Conservation (phyloP, 768 basidiomycete genomes). For the Lactarius tabidus region DNA sequence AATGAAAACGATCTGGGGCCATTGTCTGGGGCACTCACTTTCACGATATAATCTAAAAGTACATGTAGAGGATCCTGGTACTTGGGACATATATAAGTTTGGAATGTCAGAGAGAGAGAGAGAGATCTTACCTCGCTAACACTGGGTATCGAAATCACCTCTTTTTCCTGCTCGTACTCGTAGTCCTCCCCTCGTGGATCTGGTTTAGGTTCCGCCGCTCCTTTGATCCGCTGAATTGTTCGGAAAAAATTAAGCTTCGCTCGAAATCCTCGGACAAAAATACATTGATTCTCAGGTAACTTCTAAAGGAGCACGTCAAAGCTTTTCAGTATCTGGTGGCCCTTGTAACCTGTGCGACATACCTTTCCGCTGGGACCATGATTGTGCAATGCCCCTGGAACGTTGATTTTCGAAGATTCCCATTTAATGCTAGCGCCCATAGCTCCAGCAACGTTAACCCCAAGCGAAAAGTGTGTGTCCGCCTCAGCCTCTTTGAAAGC, state of each 20-base stretch:
- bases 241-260: not conserved
- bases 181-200: not conserved
- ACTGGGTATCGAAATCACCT: not conserved
- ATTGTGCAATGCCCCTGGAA: not conserved
- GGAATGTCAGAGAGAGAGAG: not conserved
- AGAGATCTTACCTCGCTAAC: not conserved
- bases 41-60: not conserved
- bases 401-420: not conserved
- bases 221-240: not conserved
- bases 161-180: not conserved
- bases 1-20: not conserved
- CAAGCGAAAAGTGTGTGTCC: not conserved
- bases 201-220: not conserved
- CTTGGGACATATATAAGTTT: not conserved
- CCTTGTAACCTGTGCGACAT: not conserved
- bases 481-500: not conserved
- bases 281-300: not conserved
- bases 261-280: not conserved
- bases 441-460: not conserved
- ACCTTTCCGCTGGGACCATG: not conserved
- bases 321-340: not conserved
- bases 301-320: not conserved
- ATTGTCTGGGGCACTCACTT: not conserved
- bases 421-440: not conserved
- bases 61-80: conserved; percentile 2